Conservation (phyloP, 257 asterid genomes). For the Thymus mandschuricus region DNA sequence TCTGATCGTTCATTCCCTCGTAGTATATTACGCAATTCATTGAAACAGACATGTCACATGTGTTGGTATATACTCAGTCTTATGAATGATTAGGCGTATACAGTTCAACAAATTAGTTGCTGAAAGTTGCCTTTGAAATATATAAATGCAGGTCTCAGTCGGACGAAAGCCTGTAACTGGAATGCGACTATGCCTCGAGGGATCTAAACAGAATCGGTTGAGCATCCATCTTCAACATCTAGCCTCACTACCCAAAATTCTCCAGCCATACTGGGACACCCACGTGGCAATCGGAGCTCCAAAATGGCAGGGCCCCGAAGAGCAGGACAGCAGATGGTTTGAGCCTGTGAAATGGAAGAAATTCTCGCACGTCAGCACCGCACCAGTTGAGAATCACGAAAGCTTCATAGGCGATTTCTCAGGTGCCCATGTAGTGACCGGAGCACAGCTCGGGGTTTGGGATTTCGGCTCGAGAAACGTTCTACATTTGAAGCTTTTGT, state of each 20-base stretch:
- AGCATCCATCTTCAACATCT: conserved; percentile 70
- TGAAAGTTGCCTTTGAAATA: neutral
- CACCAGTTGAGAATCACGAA: conserved; percentile 78
- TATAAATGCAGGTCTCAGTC: conserved; percentile 61
- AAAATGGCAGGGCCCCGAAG: conserved; percentile 91
- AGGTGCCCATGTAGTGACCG: conserved; percentile 69
- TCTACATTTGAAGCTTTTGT: conserved; percentile 74
- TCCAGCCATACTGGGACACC: conserved; percentile 77
- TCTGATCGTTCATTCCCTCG: no score
- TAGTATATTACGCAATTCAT: neutral
- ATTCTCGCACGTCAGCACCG: conserved; percentile 79
- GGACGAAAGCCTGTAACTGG: conserved; percentile 89
- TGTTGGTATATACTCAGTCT: neutral
- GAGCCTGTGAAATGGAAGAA: conserved; percentile 91
- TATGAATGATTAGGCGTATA: neutral
- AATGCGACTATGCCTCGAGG: conserved; percentile 72
- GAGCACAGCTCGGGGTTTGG: conserved; percentile 93
- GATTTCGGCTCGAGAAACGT: conserved; percentile 82
- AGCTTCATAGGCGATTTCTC: conserved; percentile 62
- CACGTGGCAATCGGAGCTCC: conserved; percentile 84
- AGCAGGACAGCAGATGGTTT: conserved; percentile 90
- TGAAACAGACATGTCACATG: neutral
- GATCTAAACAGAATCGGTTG: conserved; percentile 67
- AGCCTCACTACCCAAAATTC: conserved; percentile 66
- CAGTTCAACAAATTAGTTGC: neutral